Evolutionary conservation across 169 alveolate species (phyloP).

Genomic region (Plasmodium chabaudi): DNA sequence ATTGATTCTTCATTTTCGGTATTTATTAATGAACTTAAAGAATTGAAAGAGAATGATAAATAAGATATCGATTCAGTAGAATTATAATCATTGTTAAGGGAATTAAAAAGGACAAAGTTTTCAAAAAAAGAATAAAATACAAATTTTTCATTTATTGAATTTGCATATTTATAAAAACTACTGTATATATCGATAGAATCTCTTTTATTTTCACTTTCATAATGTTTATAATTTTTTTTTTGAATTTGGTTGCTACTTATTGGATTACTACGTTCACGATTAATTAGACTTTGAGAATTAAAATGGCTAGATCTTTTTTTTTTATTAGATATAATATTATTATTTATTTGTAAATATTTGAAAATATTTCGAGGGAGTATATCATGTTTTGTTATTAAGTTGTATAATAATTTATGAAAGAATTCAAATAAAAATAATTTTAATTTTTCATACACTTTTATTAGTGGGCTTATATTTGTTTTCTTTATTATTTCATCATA

Average conservation of each 20-base stretch:
- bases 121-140: constrained; percentile 63
- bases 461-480: constrained; percentile 40
- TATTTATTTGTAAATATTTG: constrained; percentile 71
- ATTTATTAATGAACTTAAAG: constrained; percentile 24
- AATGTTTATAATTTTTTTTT: too few relatives aligned
- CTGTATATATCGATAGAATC: constrained; percentile 23
- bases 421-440: constrained; percentile 62
- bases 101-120: constrained; percentile 42
- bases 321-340: constrained; percentile 27
- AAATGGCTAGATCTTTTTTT: constrained; percentile 29
- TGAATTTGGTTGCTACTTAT: too few relatives aligned
- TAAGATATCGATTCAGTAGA: constrained; percentile 30
- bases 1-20: not conserved
- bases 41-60: constrained; percentile 49
- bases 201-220: constrained; percentile 9
- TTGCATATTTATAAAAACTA: constrained; percentile 60
- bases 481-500: constrained; percentile 74
- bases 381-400: constrained; percentile 67
- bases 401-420: constrained; percentile 63
- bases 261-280: too few relatives aligned
- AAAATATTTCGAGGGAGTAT: constrained; percentile 50
- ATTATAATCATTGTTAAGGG: constrained; percentile 24
- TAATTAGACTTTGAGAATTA: not conserved
- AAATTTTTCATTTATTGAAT: constrained; percentile 48
- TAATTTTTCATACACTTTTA: constrained; percentile 56